Evolutionary conservation across 495 filamentous ascomycete species (phyloP), one percentile per base, ranked within the genome.

Genomic region (Trichoderma erinaceum): DNA sequence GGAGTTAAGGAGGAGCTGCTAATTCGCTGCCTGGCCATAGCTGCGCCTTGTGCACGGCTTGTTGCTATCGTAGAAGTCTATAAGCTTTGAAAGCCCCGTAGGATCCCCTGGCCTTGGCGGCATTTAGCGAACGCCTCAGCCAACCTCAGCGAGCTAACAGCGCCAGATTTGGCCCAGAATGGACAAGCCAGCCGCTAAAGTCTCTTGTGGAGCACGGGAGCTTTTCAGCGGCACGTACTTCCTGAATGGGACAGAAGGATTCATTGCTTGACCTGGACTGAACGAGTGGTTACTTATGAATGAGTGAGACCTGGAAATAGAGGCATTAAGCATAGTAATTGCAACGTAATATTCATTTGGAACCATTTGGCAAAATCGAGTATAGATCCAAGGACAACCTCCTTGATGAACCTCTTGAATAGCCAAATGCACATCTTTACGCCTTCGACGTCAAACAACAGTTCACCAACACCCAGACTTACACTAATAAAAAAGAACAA

Each of bases 11-110:
- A 48, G 15, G 15, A 48, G 44, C 44, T n/a, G 13, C 13, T 48
- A 15, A 48, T 4, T 15, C n/a, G 44, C 2, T 38, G 35, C 35
- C 44, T n/a, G 44, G 44, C n/a, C 11, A 16, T 7, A 56, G 56
- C 56, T 61, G 56, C 56, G 56, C 56, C 56, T 35, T 61, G 56
- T 61, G 56, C 25, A 21, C 11, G 23, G n/a, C 13, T 32, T 5
- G 35, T 38, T 6, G 35, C 8, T 38, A 10, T 38, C 35, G 35
- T 38, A 4, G 35, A 38, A 38, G 5, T 38, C 35, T 38, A 38
- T 38, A 38, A 38, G 56, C 56, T 25, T 25, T 61, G 56, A 61
- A 61, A 32, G 25, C 56, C 25, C 56, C 48, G 48, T 52, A 52
- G 48, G 48, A 52, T 52, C 56, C 56, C 27, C 25, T 61, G 56